phyloP scores from a whole-genome alignment of 768 basidiomycete genomes.

The Russula emetica region DNA sequence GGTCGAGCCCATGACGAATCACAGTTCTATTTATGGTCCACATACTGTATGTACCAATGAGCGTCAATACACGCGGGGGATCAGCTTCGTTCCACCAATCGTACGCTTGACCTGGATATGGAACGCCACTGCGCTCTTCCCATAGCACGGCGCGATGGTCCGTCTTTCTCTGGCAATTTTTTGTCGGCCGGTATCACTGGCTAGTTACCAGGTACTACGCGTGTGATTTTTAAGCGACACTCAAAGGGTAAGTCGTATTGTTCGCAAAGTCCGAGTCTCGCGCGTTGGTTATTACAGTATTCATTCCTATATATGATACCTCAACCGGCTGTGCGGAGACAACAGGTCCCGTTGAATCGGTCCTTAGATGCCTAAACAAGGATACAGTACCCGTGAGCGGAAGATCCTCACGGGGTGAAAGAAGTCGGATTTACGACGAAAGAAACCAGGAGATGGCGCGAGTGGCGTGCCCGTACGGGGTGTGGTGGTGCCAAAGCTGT shows the following conservation, averaged over 20 bases:
- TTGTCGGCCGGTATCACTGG: not conserved
- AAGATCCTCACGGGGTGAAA: not conserved
- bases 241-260: not conserved
- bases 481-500: not conserved
- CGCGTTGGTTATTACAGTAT: not conserved
- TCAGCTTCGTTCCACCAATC: constrained; percentile 3
- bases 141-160: not conserved
- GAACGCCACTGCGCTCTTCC: not conserved
- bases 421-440: constrained; percentile 1
- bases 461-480: not conserved
- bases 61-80: constrained; percentile 1
- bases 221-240: constrained; percentile 8
- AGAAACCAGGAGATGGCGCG: not conserved
- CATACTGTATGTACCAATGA: constrained; percentile 20
- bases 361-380: not conserved
- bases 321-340: not conserved
- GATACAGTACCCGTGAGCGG: not conserved
- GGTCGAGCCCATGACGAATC: not conserved
- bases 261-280: constrained; percentile 1
- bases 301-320: not conserved
- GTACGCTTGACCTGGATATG: not conserved
- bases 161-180: constrained; percentile 5
- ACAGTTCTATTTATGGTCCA: constrained; percentile 16
- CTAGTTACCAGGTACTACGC: constrained; percentile 4
- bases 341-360: not conserved